Base-by-base conservation (phyloP, 768 basidiomycete species). In the Suillus clintonianus region DNA sequence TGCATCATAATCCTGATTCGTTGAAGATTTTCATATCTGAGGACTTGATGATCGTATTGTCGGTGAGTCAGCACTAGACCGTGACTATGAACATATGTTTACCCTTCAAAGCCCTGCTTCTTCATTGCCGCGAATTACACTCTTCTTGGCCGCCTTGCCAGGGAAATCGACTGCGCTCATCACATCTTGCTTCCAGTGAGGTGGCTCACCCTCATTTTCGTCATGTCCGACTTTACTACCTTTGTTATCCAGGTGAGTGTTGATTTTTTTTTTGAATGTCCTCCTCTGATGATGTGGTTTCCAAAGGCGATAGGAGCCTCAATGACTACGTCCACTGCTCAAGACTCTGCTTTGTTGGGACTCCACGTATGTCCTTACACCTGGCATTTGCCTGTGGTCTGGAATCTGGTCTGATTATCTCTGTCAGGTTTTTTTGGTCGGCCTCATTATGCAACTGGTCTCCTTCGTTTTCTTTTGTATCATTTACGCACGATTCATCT, bases 41-140 rank as follows among this genome's bases (percentile, higher is more conserved):
- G 70, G 85, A 89, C 64, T 72, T 88, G 14, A 82, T 89, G 69
- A 82, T 88, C 64, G 86, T 86, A 8, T 80, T 89, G 53, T 85
- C 86, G 4, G 87, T 73, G 62, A 19, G 67, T 61, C 11, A n/a
- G 11, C 36, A 34, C 64, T 17, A 22, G 13, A 59, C 48, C 39
- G 9, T 22, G 27, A 10, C 43, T 32, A 56, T 41, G 32, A 14
- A 37, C 48, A 32, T 53, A 36, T 53, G 5, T 41, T 66, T 36
- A 32, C 51, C 43, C 27, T 30, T 51, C 48, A 17, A 58, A 88
- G 86, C 89, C 90, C 5, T 92, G 91, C 70, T 89, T 88, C 32
- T 91, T 91, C 76, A 88, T 89, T 65, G 87, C 87, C 5, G 82
- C 86, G 17, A 82, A 87, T 68, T 91, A 92, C 68, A 75, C 89